Conservation (phyloP, 2,329 filamentous ascomycete species). For the Microsporum canis region DNA sequence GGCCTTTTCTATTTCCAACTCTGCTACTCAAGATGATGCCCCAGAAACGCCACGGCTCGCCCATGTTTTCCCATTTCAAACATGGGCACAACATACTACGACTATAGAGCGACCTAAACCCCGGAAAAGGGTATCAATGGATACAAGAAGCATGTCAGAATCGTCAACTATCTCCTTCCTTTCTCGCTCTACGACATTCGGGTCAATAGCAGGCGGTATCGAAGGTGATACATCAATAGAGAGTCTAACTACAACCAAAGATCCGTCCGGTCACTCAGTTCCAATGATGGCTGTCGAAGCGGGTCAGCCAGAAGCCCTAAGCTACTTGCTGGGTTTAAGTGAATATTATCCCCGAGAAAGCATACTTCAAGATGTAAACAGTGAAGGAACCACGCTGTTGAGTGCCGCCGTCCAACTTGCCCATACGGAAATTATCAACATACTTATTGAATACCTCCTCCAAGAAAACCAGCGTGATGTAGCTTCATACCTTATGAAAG, state of each 20-base stretch:
- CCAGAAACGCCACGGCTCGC: slow-evolving; percentile 41
- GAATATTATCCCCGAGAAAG: slow-evolving; percentile 62
- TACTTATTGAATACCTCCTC: slow-evolving; percentile 61
- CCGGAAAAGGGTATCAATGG: slow-evolving; percentile 76
- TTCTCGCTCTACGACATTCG: slow-evolving; percentile 67
- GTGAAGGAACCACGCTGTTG: slow-evolving; percentile 77
- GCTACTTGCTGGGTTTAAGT: slow-evolving; percentile 65
- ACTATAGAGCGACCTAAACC: slow-evolving; percentile 37
- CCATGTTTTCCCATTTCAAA: slow-evolving; percentile 88
- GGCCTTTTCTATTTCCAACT: slow-evolving; percentile 16
- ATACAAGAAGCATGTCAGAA: slow-evolving; percentile 76
- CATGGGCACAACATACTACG: slow-evolving; percentile 35
- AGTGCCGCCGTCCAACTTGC: slow-evolving; percentile 84
- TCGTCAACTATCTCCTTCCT: slow-evolving; percentile 73
- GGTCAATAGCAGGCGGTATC: slow-evolving; percentile 59
- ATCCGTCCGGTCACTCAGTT: slow-evolving; percentile 65
- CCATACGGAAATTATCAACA: slow-evolving; percentile 60
- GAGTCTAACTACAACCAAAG: slow-evolving; percentile 45
- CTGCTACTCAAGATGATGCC: slow-evolving; percentile 14
- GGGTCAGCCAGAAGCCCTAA: slow-evolving; percentile 58
- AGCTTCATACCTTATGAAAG: slow-evolving; percentile 56
- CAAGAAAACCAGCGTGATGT: slow-evolving; percentile 46
- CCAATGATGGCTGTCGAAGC: slow-evolving; percentile 75
- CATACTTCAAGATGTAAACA: slow-evolving; percentile 74
- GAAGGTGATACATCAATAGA: slow-evolving; percentile 83